Evolutionary conservation across 2,329 filamentous ascomycete genomes (phyloP).

Genomic region (Colletotrichum ledebouriae): DNA sequence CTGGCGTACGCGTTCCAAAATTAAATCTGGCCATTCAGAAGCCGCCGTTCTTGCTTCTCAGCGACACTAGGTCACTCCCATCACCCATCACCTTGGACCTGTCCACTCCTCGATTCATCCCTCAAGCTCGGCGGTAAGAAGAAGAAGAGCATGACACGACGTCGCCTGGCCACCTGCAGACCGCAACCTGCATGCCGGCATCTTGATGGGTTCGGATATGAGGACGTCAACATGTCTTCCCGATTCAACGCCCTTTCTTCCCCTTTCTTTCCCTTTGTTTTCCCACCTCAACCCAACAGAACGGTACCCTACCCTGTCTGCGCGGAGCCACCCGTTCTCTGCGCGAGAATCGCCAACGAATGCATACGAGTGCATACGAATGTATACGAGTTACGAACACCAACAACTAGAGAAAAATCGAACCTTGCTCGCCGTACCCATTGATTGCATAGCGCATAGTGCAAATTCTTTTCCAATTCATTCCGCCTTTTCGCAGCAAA

Average conservation of each 20-base stretch:
- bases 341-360: slow-evolving; percentile 9
- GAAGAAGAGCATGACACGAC: slow-evolving; percentile 23
- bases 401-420: not conserved
- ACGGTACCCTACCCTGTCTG: slow-evolving; percentile 29
- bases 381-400: not conserved
- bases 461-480: not conserved
- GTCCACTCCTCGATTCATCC: slow-evolving; percentile 34
- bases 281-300: slow-evolving; percentile 31
- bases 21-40: slow-evolving; percentile 34
- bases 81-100: slow-evolving; percentile 37
- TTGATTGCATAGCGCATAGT: not conserved
- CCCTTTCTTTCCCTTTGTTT: slow-evolving; percentile 23
- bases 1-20: slow-evolving; percentile 39
- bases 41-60: slow-evolving; percentile 2
- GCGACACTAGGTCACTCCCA: slow-evolving; percentile 1
- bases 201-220: slow-evolving; percentile 33
- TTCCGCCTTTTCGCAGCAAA: slow-evolving; percentile 22
- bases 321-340: not conserved
- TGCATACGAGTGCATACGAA: slow-evolving; percentile 1
- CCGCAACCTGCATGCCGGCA: slow-evolving; percentile 25
- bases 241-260: slow-evolving; percentile 18
- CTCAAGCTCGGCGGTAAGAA: slow-evolving; percentile 33
- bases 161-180: slow-evolving; percentile 1
- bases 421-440: slow-evolving; percentile 23
- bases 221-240: slow-evolving; percentile 25